phyloP scores from a whole-genome alignment of 495 filamentous ascomycete genomes.

The Thermochaetoides thermophila region DNA sequence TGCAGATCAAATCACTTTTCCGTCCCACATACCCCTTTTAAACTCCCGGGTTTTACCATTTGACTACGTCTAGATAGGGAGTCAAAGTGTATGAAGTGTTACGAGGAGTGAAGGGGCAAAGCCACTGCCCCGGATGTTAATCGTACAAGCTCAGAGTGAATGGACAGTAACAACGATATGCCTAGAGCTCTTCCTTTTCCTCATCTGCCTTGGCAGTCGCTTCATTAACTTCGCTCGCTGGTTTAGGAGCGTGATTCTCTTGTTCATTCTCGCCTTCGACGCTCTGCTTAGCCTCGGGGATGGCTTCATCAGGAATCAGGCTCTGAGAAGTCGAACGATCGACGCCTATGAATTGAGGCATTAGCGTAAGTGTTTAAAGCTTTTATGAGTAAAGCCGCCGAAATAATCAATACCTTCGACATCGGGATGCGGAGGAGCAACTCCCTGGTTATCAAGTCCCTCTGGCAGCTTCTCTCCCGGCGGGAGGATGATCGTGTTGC shows the following conservation, averaged over 20 bases:
- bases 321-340: slow-evolving; percentile 15
- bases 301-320: slow-evolving; percentile 24
- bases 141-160: no score
- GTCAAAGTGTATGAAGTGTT: neutral
- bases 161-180: neutral
- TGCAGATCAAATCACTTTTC: no score
- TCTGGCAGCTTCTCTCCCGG: slow-evolving; percentile 16
- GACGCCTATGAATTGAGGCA: slow-evolving; percentile 7
- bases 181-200: slow-evolving; percentile 5
- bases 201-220: slow-evolving; percentile 26
- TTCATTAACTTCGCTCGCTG: slow-evolving; percentile 63
- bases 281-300: slow-evolving; percentile 38
- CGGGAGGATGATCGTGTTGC: slow-evolving; percentile 47
- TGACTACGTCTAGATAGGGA: no score
- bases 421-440: slow-evolving; percentile 74
- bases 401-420: slow-evolving; percentile 54
- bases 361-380: no score
- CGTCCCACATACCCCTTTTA: no score
- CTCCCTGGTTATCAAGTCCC: slow-evolving; percentile 9
- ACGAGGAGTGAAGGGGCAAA: no score
- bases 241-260: slow-evolving; percentile 45
- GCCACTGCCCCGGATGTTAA: no score
- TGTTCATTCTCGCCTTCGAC: slow-evolving; percentile 49
- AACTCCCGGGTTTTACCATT: no score
- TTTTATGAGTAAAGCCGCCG: no score